Base-by-base conservation (phyloP, 2,329 filamentous ascomycete genomes). In the Colletotrichum sp. region DNA sequence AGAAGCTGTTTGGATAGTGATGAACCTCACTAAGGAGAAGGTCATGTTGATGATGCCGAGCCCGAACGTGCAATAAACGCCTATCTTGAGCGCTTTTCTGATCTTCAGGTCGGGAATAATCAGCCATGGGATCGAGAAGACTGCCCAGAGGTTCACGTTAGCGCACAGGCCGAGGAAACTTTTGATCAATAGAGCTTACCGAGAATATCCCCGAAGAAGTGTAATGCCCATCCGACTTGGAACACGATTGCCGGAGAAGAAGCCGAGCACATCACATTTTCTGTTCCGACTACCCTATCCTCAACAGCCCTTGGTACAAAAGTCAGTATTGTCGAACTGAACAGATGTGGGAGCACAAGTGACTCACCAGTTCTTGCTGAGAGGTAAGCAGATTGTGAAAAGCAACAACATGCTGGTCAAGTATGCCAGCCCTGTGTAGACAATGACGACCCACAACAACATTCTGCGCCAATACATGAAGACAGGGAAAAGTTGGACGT, bases 41-140 rank as follows among this genome's bases (percentile, higher is more conserved):
- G 70, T 73, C 64, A 75, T 73, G 34, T 75, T 75, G 64, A 75
- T 75, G n/a, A 75, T 57, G 12, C 73, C 73, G 4, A 75, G 70
- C 12, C 69, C 73, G 21, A 75, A 75, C 6, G 73, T 75, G 26
- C 69, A 75, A 5, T 75, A 75, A 16, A 75, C 73, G 30, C 73
- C 70, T 4, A 75, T 65, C 13, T 75, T 75, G 6, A 75, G 43
- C 3, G 57, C 32, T n/a, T 15, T 63, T 30, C 21, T 75, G 57
- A 75, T 73, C 32, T 75, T 75, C 55, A 75, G 57, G 32, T 75
- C 64, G 8, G 73, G 64, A 8, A 75, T 24, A 3, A 75, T 75
- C 6, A 73, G 57, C 73, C 73, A 75, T 1, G 73, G 73, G 4
- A 75, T 63, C 2, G 30, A 57, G 15, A 75, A 75, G 8, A 75